A percentile compares a stretch with the other conserved stretches of the same genome.
Conservation (phyloP, 2,329 filamentous ascomycete genomes). For the Thelonectria blattea region DNA sequence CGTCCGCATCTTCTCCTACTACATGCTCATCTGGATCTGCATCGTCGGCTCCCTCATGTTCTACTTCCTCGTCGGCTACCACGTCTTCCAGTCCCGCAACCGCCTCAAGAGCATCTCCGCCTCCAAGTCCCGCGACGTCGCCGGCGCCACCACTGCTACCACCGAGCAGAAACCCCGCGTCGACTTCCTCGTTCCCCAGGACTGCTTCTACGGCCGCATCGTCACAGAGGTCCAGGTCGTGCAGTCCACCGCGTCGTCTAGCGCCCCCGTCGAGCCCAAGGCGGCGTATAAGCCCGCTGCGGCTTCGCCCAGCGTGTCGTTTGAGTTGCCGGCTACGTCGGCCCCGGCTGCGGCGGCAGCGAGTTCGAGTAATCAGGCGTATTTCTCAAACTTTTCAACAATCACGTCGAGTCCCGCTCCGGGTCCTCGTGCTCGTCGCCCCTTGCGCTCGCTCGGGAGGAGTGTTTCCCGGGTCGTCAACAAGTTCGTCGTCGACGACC, state of each 20-base stretch:
- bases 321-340: conserved; percentile 22
- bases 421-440: conserved; percentile 3
- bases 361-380: conserved; percentile 30
- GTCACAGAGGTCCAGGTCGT: conserved; percentile 59
- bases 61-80: conserved; percentile 63
- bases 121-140: conserved; percentile 40
- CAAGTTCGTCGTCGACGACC: conserved; percentile 53
- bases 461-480: conserved; percentile 41
- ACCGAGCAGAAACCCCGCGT: conserved; percentile 42
- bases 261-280: conserved; percentile 33
- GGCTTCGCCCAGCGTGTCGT: conserved; percentile 29
- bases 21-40: conserved; percentile 66
- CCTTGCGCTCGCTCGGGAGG: conserved; percentile 29
- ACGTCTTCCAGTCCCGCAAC: conserved; percentile 65
- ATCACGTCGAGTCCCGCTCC: conserved; percentile 37
- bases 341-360: conserved; percentile 26
- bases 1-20: conserved; percentile 66
- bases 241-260: conserved; percentile 38
- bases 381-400: conserved; percentile 45
- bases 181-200: conserved; percentile 38
- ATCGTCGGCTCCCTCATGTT: conserved; percentile 61
- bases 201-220: conserved; percentile 56
- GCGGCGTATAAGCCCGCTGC: conserved; percentile 25
- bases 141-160: too few relatives aligned
- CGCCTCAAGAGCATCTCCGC: conserved; percentile 58